Evolutionary conservation across 257 asterid genomes (phyloP).

Genomic region (Gardenia jasminoides): DNA sequence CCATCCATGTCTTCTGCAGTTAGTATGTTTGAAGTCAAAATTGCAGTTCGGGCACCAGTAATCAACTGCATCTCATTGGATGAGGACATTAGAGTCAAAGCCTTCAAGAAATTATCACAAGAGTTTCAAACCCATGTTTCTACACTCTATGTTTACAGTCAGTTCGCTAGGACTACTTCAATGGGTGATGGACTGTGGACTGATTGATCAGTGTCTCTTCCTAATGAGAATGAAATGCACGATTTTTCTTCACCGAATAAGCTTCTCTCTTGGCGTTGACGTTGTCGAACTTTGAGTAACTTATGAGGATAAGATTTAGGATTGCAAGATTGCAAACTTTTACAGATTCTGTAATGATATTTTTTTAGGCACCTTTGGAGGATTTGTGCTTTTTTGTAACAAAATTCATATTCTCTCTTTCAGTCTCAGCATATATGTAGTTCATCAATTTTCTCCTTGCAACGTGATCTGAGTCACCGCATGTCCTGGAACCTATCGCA

Average conservation of each 20-base stretch:
- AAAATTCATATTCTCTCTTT: not conserved
- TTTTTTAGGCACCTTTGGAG: not conserved
- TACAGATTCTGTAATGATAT: not conserved
- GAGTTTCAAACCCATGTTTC: constrained; percentile 61
- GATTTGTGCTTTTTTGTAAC: not conserved
- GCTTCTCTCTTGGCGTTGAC: constrained; percentile 39
- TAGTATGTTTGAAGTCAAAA: too few species aligned
- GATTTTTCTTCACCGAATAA: constrained; percentile 34
- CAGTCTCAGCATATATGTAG: too few species aligned
- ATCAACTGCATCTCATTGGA: constrained; percentile 39
- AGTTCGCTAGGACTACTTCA: constrained; percentile 45
- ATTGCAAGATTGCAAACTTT: not conserved
- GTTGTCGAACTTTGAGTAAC: not conserved
- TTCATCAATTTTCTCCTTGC: not conserved
- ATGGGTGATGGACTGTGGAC: constrained; percentile 62
- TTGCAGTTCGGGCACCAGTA: constrained; percentile 37
- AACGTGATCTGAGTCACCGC: not conserved
- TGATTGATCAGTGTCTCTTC: constrained; percentile 51
- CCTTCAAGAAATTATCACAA: constrained; percentile 57
- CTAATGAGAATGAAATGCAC: constrained; percentile 33
- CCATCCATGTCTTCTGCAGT: too few species aligned
- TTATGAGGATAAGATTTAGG: not conserved
- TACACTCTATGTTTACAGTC: constrained; percentile 40
- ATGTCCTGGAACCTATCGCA: too few species aligned
- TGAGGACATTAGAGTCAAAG: constrained; percentile 55